Conservation (phyloP, 306 rosid genomes). For the Cyamopsis tetragonoloba region DNA sequence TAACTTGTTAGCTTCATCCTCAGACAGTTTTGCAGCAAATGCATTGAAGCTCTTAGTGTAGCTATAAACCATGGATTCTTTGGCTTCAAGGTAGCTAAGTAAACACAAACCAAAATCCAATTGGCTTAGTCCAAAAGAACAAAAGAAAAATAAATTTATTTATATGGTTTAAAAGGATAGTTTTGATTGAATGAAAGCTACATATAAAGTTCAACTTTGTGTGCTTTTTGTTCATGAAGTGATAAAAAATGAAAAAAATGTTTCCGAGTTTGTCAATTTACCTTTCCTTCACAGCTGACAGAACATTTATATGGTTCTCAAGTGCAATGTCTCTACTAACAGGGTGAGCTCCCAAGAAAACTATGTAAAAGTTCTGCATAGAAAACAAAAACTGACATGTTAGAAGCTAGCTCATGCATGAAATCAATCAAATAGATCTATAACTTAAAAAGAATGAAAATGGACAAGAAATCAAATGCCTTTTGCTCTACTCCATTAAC, state of each 20-base stretch:
- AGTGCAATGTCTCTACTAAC: constrained; percentile 24
- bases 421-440: background rate
- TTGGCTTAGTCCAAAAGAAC: background rate
- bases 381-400: background rate
- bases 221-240: background rate
- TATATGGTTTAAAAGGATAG: constrained; percentile 2
- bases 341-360: constrained; percentile 46
- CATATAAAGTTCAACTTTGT: background rate
- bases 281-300: constrained; percentile 71
- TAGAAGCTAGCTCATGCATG: background rate
- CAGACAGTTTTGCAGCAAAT: constrained; percentile 75
- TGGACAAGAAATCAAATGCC: constrained; percentile 25
- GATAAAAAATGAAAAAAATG: background rate
- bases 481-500: constrained; percentile 42
- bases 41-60: constrained; percentile 84
- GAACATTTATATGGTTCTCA: constrained; percentile 48
- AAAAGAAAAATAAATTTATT: background rate
- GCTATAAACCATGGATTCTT: constrained; percentile 66
- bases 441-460: background rate
- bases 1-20: constrained; percentile 57
- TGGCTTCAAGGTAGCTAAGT: constrained; percentile 52
- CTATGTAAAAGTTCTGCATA: constrained; percentile 67
- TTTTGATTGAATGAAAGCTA: background rate
- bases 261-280: constrained; percentile 11
- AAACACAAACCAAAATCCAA: background rate